These are phyloP conservation scores for Trifolium fragiferum DNA, from an alignment of 306 rosid genomes.

Conservation along the genomic window DNA sequence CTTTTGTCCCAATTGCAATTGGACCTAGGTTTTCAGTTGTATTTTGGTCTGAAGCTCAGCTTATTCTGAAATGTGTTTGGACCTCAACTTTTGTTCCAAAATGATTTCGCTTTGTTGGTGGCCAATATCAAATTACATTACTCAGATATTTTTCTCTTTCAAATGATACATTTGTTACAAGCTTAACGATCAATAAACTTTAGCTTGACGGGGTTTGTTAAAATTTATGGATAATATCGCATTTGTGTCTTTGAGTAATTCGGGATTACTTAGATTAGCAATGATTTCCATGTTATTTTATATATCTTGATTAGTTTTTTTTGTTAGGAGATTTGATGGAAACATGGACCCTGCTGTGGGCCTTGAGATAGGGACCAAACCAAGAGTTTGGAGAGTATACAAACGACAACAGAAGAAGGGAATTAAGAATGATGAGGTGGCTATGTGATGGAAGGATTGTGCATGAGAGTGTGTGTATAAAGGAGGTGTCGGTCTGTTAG, in stretches of 20 bases:
- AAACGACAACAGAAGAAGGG: too few relatives aligned
- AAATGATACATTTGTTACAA: conserved; percentile 4
- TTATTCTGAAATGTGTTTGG: background rate
- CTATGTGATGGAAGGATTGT: too few relatives aligned
- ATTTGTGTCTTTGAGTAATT: background rate
- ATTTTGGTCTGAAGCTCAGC: background rate
- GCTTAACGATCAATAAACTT: background rate
- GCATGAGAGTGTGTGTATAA: too few relatives aligned
- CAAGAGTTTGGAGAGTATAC: too few relatives aligned
- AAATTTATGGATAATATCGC: background rate
- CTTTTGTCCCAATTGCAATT: background rate
- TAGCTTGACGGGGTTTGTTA: background rate
- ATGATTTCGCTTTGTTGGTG: background rate
- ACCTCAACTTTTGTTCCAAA: background rate
- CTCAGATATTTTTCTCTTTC: background rate
- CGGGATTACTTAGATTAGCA: conserved; percentile 5
- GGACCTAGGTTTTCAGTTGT: background rate
- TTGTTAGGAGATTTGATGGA: too few relatives aligned
- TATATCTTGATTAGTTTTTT: background rate
- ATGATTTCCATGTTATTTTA: background rate
- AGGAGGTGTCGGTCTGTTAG: too few relatives aligned
- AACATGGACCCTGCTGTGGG: too few relatives aligned
- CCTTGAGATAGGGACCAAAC: too few relatives aligned
- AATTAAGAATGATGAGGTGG: too few relatives aligned
- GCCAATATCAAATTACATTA: background rate